Percentiles rank a stretch among this genome's conserved stretches.
These are phyloP conservation scores for Penicillium pancosmium DNA, from an alignment of 495 filamentous ascomycete genomes.

Conservation along the genomic window DNA sequence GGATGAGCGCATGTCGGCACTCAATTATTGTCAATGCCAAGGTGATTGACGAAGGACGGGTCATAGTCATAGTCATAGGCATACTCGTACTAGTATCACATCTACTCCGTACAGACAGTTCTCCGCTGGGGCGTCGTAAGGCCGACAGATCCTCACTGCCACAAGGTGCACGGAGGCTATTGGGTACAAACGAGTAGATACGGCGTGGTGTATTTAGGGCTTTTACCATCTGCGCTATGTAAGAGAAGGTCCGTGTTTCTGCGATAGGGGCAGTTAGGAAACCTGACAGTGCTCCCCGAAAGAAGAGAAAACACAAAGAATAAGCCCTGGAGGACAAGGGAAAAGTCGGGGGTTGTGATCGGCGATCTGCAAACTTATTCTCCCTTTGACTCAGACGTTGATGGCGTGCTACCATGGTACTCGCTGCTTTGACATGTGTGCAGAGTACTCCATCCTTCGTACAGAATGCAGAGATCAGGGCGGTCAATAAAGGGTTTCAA, in stretches of 20 bases:
- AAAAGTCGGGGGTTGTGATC: slow-evolving; percentile 10
- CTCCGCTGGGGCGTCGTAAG: too few relatives aligned
- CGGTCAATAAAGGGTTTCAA: too few relatives aligned
- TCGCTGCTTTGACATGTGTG: not conserved
- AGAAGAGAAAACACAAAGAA: not conserved
- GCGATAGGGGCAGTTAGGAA: not conserved
- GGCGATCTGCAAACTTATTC: slow-evolving; percentile 1
- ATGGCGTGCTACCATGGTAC: slow-evolving; percentile 2
- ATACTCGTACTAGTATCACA: not conserved
- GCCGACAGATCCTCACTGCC: too few relatives aligned
- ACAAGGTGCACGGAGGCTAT: too few relatives aligned
- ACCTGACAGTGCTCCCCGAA: not conserved
- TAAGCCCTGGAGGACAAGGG: not conserved
- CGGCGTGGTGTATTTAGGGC: too few relatives aligned
- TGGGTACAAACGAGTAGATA: too few relatives aligned
- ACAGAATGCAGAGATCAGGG: not conserved
- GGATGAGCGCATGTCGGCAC: slow-evolving; percentile 1
- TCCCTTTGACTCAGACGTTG: not conserved
- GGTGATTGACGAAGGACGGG: not conserved
- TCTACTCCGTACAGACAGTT: too few relatives aligned
- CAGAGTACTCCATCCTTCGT: not conserved
- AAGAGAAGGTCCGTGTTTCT: not conserved
- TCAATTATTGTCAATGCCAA: slow-evolving; percentile 9
- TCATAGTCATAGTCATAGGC: not conserved
- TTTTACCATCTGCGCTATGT: too few relatives aligned